Evolutionary conservation across 768 basidiomycete genomes (phyloP).

Genomic region (Leccinum broughii): DNA sequence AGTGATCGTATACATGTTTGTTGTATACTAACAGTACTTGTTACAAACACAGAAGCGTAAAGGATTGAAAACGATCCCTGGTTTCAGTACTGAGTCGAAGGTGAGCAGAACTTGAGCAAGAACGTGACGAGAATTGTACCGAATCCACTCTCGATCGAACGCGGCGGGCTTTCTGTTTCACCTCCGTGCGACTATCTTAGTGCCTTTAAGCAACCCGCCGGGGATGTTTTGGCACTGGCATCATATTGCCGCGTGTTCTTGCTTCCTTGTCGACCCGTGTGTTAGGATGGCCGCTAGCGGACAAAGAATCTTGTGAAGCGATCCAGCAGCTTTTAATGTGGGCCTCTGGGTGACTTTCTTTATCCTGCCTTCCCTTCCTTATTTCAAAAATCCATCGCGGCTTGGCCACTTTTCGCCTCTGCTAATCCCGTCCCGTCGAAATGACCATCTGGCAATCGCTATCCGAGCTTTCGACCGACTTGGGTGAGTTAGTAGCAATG

Average conservation of each 20-base stretch:
- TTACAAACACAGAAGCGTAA: neutral
- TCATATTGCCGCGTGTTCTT: slow-evolving; percentile 18
- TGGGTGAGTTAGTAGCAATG: slow-evolving; percentile 29
- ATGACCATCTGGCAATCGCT: slow-evolving; percentile 46
- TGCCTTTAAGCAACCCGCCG: slow-evolving; percentile 22
- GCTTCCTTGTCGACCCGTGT: slow-evolving; percentile 16
- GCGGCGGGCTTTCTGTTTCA: slow-evolving; percentile 9
- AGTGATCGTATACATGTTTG: neutral
- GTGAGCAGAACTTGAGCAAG: slow-evolving; percentile 5
- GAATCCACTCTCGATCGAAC: slow-evolving; percentile 9
- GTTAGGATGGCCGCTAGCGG: slow-evolving; percentile 10
- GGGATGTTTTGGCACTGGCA: neutral
- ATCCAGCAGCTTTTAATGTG: slow-evolving; percentile 15
- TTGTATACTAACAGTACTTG: neutral
- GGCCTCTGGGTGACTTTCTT: neutral
- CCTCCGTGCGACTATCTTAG: slow-evolving; percentile 13
- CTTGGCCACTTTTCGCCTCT: slow-evolving; percentile 1
- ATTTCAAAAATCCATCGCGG: neutral
- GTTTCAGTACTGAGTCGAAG: neutral
- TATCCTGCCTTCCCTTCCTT: slow-evolving; percentile 1
- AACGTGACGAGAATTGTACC: neutral
- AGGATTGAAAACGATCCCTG: neutral
- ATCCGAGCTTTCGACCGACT: slow-evolving; percentile 37
- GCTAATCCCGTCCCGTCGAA: slow-evolving; percentile 3
- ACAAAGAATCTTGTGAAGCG: slow-evolving; percentile 16